A percentile compares a stretch with the other conserved stretches of the same genome.
Conservation (phyloP, 2,329 filamentous ascomycete species). For the Botryotinia narcissicola region DNA sequence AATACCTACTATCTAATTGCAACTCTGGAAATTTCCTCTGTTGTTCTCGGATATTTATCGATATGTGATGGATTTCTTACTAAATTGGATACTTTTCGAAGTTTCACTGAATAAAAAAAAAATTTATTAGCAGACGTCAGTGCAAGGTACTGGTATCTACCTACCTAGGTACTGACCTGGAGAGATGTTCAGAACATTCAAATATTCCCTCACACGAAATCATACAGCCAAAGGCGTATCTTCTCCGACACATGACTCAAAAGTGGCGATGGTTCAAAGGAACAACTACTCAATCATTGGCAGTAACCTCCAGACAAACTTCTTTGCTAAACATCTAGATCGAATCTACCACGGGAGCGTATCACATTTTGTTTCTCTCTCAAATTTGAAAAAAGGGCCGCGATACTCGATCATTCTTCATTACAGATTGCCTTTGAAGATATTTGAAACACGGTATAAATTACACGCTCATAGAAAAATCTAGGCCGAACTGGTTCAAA, state of each 20-base stretch:
- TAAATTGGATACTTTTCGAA: no score
- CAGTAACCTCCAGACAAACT: background rate
- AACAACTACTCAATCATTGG: background rate
- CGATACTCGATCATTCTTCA: slow-evolving; percentile 1
- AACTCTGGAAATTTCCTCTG: background rate
- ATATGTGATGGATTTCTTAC: no score
- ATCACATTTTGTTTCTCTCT: background rate
- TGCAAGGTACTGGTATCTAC: background rate
- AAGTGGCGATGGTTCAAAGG: background rate
- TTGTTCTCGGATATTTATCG: background rate
- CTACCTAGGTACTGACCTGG: background rate
- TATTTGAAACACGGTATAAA: background rate
- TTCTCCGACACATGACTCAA: background rate
- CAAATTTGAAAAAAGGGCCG: slow-evolving; percentile 1
- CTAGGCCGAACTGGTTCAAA: background rate
- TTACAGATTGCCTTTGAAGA: background rate
- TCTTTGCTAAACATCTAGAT: slow-evolving; percentile 2
- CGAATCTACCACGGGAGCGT: background rate
- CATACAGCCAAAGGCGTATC: background rate
- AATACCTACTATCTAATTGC: background rate
- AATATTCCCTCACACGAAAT: background rate
- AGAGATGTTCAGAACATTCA: background rate
- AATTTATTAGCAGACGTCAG: background rate
- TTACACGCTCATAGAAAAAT: background rate
- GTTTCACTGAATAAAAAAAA: background rate